Base-by-base conservation (phyloP, 192 early-diverging fungal species). In the Coemansia asiatica region DNA sequence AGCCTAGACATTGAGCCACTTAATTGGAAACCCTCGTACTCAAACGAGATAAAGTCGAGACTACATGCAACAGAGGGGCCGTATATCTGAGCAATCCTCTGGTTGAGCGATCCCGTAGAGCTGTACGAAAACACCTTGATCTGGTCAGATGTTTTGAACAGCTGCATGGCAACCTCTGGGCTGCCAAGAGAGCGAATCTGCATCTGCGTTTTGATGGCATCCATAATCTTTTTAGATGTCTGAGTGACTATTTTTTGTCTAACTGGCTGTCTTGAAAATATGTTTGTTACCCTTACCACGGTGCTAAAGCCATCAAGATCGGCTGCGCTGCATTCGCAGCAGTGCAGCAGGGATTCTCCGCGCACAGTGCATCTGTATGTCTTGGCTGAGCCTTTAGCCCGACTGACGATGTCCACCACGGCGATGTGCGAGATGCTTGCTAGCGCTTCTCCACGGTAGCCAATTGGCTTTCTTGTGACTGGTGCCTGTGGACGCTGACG, bases 351-450 rank as follows among this genome's bases (percentile, higher is more conserved):
- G 13, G 36, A 22, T 26, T 75, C 79, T 44, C 75, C 63, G 23
- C 54, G 40, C 22, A 75, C 56, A 0, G 64, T 6, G 36, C 73
- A 81, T 44, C 64, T 44, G 28, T 31, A 61, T 5, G 59, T 21
- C 3, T 16, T 21, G 2, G 21, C 40, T 18, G 60, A 47, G 26
- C 23, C 51, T 1, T 12, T 25, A 18, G 22, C 28, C 31, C 57
- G 49, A 60, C 69, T 75, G 57, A 55, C 38, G n/a, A 75, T 36
- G 6, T 72, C 63, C 35, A 81, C 62, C 1, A 56, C 25, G 6
- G 69, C 73, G 44, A 81, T 36, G n/a, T 51, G 65, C 2, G 79
- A 81, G 21, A 81, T 75, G 53, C 58, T 75, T 26, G 78, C 78
- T 46, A 81, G 55, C 0, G 79, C 73, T 75, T 81, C 67, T 13